A percentile compares a stretch with the other conserved stretches of the same genome.
Conservation (phyloP, 805 yeast species). For the Phaffomyces antillensis region DNA sequence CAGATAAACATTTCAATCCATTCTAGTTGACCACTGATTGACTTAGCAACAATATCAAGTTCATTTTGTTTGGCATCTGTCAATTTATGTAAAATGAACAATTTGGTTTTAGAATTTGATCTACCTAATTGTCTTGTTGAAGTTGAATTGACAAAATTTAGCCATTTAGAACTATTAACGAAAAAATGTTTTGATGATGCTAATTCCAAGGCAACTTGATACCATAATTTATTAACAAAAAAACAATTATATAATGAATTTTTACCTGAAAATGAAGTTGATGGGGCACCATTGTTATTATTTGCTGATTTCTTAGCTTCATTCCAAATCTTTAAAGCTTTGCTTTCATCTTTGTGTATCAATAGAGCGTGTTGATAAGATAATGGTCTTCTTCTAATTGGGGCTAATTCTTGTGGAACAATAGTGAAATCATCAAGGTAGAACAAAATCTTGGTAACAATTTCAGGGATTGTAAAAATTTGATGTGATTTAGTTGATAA, state of each 20-base stretch:
- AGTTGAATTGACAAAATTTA: conserved; percentile 25
- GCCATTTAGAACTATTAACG: conserved; percentile 38
- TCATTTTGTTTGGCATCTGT: conserved; percentile 46
- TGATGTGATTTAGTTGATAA: conserved; percentile 9
- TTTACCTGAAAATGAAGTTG: conserved; percentile 4
- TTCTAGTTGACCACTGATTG: conserved; percentile 42
- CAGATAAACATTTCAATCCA: conserved; percentile 83
- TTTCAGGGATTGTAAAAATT: conserved; percentile 74
- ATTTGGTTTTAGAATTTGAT: conserved; percentile 26
- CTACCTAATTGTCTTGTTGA: conserved; percentile 11
- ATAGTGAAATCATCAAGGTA: conserved; percentile 50
- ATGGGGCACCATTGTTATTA: conserved; percentile 16
- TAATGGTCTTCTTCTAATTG: conserved; percentile 60
- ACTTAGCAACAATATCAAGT: conserved; percentile 38
- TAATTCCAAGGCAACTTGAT: conserved; percentile 45
- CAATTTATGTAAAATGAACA: conserved; percentile 62
- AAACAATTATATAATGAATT: conserved; percentile 52
- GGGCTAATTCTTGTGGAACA: conserved; percentile 56
- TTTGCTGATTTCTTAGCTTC: conserved; percentile 16
- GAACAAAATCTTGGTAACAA: conserved; percentile 50
- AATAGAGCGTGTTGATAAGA: conserved; percentile 62
- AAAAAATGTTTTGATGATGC: conserved; percentile 53
- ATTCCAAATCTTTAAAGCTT: conserved; percentile 41
- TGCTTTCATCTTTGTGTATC: conserved; percentile 48
- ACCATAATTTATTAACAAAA: conserved; percentile 63